Evolutionary conservation across 1,139 yeast species (phyloP), one percentile per base, ranked within the genome.

Genomic region (Casaregolazyma suthepensis): DNA sequence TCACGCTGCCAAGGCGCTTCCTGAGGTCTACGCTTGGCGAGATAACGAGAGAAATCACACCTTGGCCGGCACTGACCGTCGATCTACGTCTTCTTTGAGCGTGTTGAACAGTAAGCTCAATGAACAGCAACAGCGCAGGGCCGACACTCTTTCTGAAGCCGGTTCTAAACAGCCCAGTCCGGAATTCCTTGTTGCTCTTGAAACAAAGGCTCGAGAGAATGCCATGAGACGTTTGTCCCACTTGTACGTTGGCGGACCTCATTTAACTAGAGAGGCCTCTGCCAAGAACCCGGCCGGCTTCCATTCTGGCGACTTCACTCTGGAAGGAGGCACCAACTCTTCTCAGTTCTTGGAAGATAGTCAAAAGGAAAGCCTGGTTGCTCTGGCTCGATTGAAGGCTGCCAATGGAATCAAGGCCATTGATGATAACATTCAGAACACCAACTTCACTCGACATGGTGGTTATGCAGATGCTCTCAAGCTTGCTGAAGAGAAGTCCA

Each of bases 401-500:
- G 59, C 65, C 50, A 55, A 60, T 23, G 61, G 62, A 43, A 57
- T 73, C 51, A 61, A 63, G 9, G 59, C 59, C 46, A 73, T 79
- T 57, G 79, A 77, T 57, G 69, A 72, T 55, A 60, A 67, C 49
- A 65, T 71, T 43, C 66, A 68, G 46, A 71, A 72, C 52, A 63
- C 66, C 43, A 69, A 71, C 54, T 57, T 61, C 49, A 62, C 63
- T 50, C 63, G 56, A 52, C 46, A 44, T 9, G 17, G 17, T 35
- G 40, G 40, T 6, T 63, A 56, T 61, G 68, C 68, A 52, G 73
- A 68, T 46, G 85, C 84, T 6, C 68, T 74, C 19, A 75, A 75
- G 46, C 72, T 86, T 61, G 97, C 96, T 1, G 87, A 86, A 66
- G 78, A 79, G 62, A 80, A 82, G 60, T 72, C 79, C 54, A 78